Evolutionary conservation across 2,329 filamentous ascomycete species (phyloP), one percentile per base, ranked within the genome.

Genomic region (Penicillium sp.): DNA sequence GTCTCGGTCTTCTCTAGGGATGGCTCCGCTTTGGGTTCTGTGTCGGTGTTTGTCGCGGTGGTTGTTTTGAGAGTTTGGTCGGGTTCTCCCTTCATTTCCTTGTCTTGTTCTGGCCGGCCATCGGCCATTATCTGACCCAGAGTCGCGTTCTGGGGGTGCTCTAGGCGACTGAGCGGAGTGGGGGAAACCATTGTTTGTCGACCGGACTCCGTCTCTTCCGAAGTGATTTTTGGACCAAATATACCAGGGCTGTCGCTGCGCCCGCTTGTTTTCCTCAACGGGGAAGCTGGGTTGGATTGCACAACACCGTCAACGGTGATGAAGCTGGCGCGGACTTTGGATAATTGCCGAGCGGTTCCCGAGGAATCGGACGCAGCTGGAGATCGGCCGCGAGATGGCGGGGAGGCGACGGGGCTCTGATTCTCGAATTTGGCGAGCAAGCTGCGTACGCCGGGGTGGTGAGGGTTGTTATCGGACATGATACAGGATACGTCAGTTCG

Each of bases 381-480:
- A 54, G 86, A 88, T 72, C 88, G 81, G 57, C 88, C 88, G 77
- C 88, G 81, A 59, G 88, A 87, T 14, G 86, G 84, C 60, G 85
- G 82, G 64, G 83, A 87, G 54, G 79, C 78, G 62, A 85, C 65
- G 43, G 61, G 84, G 58, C 79, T 78, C 62, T 84, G 83, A 70
- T 81, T 83, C 79, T 92, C 89, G 72, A 92, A 92, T 82, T 89
- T 90, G 68, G 89, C 89, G 65, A 88, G 82, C 62, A 92, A 83
- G 76, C 89, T 89, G 76, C 81, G 87, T 67, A 90, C 87, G 67
- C 83, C 85, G 22, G 67, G 68, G 46, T 70, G 64, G 40, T 54
- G 62, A 45, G 56, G 45, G 46, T 63, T 64, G 53, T 57, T 64
- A 48, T 65, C 62, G 46, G 61, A 57, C 62, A 65, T 65, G 21